phyloP scores from a whole-genome alignment of 169 alveolate species.

The Plasmodium ovale region DNA sequence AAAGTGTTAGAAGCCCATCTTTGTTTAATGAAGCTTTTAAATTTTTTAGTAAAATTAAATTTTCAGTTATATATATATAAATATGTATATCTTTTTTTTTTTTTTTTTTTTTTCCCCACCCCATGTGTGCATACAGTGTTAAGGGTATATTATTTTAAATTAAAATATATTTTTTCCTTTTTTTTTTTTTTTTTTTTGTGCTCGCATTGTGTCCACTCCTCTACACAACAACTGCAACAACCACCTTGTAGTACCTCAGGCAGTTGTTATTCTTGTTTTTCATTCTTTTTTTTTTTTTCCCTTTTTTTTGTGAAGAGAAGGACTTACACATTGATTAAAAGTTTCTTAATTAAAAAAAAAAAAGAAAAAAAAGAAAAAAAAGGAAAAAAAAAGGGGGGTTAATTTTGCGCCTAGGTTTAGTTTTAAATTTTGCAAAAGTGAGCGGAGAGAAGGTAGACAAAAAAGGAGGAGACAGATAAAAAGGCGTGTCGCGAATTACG shows the following conservation, averaged over 20 bases:
- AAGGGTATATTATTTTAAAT: conserved; percentile 57
- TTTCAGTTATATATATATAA: conserved; percentile 4
- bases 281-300: conserved; percentile 4
- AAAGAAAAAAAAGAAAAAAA: background rate
- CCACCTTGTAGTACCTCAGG: background rate
- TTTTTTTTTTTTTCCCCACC: background rate
- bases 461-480: background rate
- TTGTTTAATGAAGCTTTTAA: conserved; percentile 15
- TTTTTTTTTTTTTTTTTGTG: conserved; percentile 16
- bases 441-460: background rate
- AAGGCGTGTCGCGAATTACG: too few species aligned
- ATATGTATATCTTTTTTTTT: too few species aligned
- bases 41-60: conserved; percentile 66
- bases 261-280: background rate
- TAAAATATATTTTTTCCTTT: background rate
- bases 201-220: too few species aligned
- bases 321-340: conserved; percentile 14
- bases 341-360: conserved; percentile 28
- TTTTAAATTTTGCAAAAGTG: too few species aligned
- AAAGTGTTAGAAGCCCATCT: conserved; percentile 61
- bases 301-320: conserved; percentile 35
- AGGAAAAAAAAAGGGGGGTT: background rate
- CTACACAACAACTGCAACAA: too few species aligned
- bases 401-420: background rate
- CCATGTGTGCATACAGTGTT: background rate